Evolutionary conservation across 371 early-diverging fungal species (phyloP).

Genomic region (Apophysomyces trapeziformis): DNA sequence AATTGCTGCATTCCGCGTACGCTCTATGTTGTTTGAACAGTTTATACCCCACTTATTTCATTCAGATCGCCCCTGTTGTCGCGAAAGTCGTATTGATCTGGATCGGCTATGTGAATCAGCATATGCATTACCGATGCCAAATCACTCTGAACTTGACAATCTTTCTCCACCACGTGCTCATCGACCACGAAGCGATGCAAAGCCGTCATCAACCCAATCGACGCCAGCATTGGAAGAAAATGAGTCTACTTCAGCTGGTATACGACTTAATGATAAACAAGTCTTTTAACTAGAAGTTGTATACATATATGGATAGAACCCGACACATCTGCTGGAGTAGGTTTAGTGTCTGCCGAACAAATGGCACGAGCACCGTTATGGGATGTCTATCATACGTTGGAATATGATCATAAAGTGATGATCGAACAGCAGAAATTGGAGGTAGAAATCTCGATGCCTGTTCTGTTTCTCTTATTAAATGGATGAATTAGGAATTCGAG

Average conservation of each 20-base stretch:
- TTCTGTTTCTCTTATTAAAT: neutral
- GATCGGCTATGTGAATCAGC: constrained; percentile 19
- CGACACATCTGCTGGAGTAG: constrained; percentile 1
- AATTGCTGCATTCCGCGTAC: constrained; percentile 55
- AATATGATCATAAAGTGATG: constrained; percentile 74
- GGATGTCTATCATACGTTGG: constrained; percentile 80
- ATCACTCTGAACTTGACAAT: constrained; percentile 10
- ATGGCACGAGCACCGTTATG: constrained; percentile 55
- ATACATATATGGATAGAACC: constrained; percentile 2
- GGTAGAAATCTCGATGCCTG: constrained; percentile 13
- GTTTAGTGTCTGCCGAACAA: constrained; percentile 1
- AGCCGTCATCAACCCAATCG: neutral
- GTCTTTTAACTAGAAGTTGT: neutral
- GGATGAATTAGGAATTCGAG: constrained; percentile 41
- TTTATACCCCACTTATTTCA: constrained; percentile 47
- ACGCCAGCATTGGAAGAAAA: neutral
- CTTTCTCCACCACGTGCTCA: constrained; percentile 4
- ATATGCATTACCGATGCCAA: constrained; percentile 16
- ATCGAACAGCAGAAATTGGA: constrained; percentile 67
- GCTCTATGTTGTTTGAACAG: constrained; percentile 72
- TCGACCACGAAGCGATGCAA: neutral
- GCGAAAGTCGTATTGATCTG: constrained; percentile 23
- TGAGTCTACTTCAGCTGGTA: neutral
- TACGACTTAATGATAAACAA: constrained; percentile 23
- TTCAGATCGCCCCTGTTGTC: constrained; percentile 35